Base-by-base conservation (phyloP, 768 basidiomycete genomes). In the Pilatotrama ljubarskyi region DNA sequence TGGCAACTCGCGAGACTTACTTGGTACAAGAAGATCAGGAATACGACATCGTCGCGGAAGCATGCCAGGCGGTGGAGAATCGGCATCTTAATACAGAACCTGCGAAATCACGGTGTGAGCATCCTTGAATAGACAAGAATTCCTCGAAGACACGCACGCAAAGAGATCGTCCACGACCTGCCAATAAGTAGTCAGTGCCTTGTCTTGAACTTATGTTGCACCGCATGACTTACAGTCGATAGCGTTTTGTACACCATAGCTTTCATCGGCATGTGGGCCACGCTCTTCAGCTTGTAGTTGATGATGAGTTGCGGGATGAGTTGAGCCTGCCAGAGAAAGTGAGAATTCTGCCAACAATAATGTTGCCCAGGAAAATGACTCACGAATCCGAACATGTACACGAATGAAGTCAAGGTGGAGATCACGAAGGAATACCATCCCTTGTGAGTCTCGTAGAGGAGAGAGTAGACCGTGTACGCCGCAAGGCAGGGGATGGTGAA, bases 191-290 rank as follows among this genome's bases (percentile, higher is more conserved):
- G 14, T 18, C 29, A 32, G 29, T 32, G 29, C 4, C 29, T 5
- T 32, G 29, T 4, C 29, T 4, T 32, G 10, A 32, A 32, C 29
- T 26, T 29, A 29, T 13, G 22, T 15, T 2, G 5, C n/a, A n/a
- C n/a, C n/a, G 17, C 13, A 26, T 3, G 1, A 53, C 55, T 44
- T n/a, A 62, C 90, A 1, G 88, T 92, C 44, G 92, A 90, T 59
- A 96, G 79, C 1, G 91, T 87, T 77, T 96, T 97, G 81, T 94
- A 96, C 66, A 95, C 87, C 92, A 98, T 94, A 3, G 95, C 91
- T 73, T 95, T 97, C 89, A 97, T 95, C 18, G 95, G 95, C 89
- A 98, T 94, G 72, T 98, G 96, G 44, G 96, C 90, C 36, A 97
- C 95, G 72, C 90, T 93, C 90, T 95, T 95, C 60, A 98, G 82